Conservation (phyloP, 2,329 filamentous ascomycete genomes). For the Aspergillus neotritici region DNA sequence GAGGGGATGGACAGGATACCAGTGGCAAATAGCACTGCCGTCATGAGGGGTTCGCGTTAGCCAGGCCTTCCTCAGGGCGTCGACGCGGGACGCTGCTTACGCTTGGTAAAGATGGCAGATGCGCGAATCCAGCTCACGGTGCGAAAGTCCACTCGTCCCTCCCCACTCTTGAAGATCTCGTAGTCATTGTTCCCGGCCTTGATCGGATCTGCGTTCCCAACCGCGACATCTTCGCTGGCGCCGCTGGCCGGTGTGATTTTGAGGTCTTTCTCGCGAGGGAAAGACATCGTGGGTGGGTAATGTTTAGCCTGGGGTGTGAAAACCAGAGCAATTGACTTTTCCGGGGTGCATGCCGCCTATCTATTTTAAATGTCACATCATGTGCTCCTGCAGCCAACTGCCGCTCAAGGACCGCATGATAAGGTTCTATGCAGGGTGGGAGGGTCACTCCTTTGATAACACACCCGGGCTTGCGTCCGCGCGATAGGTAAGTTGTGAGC, state of each 20-base stretch:
- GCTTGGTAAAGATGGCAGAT: constrained; percentile 50
- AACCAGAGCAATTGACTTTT: too few species aligned
- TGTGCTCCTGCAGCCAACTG: too few species aligned
- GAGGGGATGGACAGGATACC: constrained; percentile 18
- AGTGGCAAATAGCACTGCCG: constrained; percentile 24
- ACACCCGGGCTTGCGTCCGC: too few species aligned
- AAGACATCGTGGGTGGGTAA: not conserved
- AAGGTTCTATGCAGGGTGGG: too few species aligned
- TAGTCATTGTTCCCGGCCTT: constrained; percentile 16
- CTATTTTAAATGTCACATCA: not conserved
- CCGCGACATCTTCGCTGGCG: constrained; percentile 19
- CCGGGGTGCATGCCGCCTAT: too few species aligned
- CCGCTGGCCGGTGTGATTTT: constrained; percentile 2
- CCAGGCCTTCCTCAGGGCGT: too few species aligned
- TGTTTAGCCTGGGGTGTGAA: not conserved
- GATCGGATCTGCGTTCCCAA: constrained; percentile 20
- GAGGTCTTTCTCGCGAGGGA: constrained; percentile 7
- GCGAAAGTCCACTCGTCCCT: constrained; percentile 48
- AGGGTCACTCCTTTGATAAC: too few species aligned
- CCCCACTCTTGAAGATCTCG: constrained; percentile 48
- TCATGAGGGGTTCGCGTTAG: not conserved
- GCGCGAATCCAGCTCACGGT: constrained; percentile 51
- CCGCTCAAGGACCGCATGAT: too few species aligned
- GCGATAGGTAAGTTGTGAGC: too few species aligned
- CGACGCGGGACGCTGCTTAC: constrained; percentile 11